Percentiles rank a stretch among this genome's conserved stretches.
phyloP scores from a whole-genome alignment of 2,329 filamentous ascomycete species.

The Paecilomyces variotii region DNA sequence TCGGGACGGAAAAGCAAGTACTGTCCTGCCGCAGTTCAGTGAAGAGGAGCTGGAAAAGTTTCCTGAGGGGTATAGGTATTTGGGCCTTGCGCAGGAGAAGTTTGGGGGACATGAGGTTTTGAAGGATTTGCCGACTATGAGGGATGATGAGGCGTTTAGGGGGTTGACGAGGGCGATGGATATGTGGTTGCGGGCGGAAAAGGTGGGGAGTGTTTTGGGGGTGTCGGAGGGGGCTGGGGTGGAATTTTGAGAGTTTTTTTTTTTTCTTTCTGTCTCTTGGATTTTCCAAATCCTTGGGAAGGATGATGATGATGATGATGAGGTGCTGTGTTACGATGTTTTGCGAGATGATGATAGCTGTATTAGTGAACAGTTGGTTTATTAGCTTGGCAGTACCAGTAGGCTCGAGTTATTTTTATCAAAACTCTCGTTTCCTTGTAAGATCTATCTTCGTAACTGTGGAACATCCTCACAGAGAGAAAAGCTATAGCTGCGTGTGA shows the following conservation, averaged over 20 bases:
- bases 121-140: constrained; percentile 23
- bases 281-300: neutral
- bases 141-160: constrained; percentile 25
- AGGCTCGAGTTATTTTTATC: too few species aligned
- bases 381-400: too few species aligned
- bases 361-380: too few species aligned
- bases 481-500: too few species aligned
- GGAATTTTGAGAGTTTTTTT: neutral
- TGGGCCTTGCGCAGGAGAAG: constrained; percentile 40
- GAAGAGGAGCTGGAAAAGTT: constrained; percentile 31
- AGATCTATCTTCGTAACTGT: too few species aligned
- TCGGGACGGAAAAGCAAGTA: constrained; percentile 26
- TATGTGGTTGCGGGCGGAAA: constrained; percentile 30
- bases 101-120: constrained; percentile 39
- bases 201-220: constrained; percentile 2
- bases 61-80: constrained; percentile 41
- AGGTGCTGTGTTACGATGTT: neutral
- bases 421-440: too few species aligned
- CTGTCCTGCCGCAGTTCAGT: constrained; percentile 28
- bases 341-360: neutral
- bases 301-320: neutral
- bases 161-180: constrained; percentile 40
- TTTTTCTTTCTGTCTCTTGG: neutral
- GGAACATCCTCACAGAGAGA: too few species aligned
- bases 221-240: neutral